A percentile compares a stretch with the other conserved stretches of the same genome.
Conservation (phyloP, 1,139 yeast genomes). For the Hanseniaspora gamundiae region DNA sequence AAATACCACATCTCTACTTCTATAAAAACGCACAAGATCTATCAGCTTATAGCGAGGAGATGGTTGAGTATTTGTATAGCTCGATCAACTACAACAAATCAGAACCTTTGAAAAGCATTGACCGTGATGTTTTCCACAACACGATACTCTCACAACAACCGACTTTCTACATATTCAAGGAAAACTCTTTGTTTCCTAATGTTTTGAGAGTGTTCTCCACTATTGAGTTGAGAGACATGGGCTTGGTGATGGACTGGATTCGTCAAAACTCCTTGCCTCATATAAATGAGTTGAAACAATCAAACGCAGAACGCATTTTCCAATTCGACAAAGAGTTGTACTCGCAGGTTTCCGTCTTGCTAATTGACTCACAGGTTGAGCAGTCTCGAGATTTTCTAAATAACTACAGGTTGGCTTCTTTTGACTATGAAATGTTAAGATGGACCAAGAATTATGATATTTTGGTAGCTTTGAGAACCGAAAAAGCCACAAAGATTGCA, state of each 20-base stretch:
- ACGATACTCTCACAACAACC: slow-evolving; percentile 49
- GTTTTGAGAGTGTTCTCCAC: slow-evolving; percentile 51
- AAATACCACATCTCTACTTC: slow-evolving; percentile 43
- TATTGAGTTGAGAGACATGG: slow-evolving; percentile 43
- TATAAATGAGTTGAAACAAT: slow-evolving; percentile 38
- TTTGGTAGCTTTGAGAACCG: slow-evolving; percentile 29
- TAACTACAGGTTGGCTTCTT: slow-evolving; percentile 38
- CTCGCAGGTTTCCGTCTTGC: slow-evolving; percentile 42
- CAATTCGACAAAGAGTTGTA: slow-evolving; percentile 23
- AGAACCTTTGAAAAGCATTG: slow-evolving; percentile 25
- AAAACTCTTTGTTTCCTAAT: slow-evolving; percentile 38
- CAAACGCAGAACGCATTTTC: slow-evolving; percentile 29
- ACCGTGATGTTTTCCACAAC: slow-evolving; percentile 36
- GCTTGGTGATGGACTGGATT: slow-evolving; percentile 38
- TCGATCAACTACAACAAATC: slow-evolving; percentile 32
- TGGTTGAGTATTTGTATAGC: slow-evolving; percentile 32
- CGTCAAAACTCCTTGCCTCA: slow-evolving; percentile 37
- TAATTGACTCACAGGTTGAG: slow-evolving; percentile 33
- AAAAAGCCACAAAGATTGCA: slow-evolving; percentile 33
- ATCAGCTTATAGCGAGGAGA: slow-evolving; percentile 30
- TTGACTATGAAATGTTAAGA: slow-evolving; percentile 39
- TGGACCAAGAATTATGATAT: slow-evolving; percentile 34
- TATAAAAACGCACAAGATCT: slow-evolving; percentile 41
- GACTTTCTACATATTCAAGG: slow-evolving; percentile 46
- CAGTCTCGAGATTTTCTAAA: slow-evolving; percentile 21